Evolutionary conservation across 306 rosid genomes (phyloP).

Genomic region (Cicer yamashitae): DNA sequence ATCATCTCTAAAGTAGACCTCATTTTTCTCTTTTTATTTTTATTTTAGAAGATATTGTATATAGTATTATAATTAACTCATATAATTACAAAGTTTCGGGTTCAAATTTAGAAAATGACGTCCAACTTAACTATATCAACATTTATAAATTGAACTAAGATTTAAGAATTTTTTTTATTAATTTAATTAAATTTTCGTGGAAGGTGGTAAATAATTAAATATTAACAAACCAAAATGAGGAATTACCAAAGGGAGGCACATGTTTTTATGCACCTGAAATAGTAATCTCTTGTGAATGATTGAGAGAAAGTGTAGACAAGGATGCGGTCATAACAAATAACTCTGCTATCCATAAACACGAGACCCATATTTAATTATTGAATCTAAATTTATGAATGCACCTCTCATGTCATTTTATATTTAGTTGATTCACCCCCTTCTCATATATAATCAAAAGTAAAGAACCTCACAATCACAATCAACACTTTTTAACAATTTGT

Average conservation of each 20-base stretch:
- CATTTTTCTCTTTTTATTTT: too few species aligned
- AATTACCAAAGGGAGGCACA: neutral
- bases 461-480: conserved; percentile 9
- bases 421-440: conserved; percentile 18
- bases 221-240: conserved; percentile 23
- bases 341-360: conserved; percentile 37
- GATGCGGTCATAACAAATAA: conserved; percentile 45
- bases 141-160: too few species aligned
- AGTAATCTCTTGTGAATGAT: conserved; percentile 48
- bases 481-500: conserved; percentile 12
- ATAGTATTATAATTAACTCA: too few species aligned
- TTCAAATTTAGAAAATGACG: too few species aligned
- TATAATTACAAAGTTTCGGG: rapidly evolving
- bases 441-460: neutral
- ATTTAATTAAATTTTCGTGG: neutral
- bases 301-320: conserved; percentile 63
- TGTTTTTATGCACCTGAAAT: conserved; percentile 22
- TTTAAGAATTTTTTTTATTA: too few species aligned
- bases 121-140: too few species aligned
- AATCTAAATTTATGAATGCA: conserved; percentile 47
- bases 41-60: too few species aligned
- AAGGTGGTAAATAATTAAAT: neutral
- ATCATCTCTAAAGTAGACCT: too few species aligned
- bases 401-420: conserved; percentile 36
- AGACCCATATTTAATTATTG: conserved; percentile 52